phyloP scores from a whole-genome alignment of 768 basidiomycete species.

The Leccinum boreale region DNA sequence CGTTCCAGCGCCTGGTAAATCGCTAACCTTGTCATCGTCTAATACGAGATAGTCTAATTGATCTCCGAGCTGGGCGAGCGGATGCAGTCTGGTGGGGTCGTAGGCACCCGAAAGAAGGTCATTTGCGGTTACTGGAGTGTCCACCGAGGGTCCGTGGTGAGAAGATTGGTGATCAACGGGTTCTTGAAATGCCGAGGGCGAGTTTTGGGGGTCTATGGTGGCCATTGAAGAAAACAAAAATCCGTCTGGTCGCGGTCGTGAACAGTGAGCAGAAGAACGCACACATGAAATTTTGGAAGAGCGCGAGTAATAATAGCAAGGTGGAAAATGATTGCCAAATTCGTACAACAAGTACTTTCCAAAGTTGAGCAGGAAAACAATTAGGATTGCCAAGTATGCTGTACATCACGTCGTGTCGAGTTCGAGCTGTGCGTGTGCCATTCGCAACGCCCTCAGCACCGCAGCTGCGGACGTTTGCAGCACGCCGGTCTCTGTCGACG shows the following conservation, averaged over 20 bases:
- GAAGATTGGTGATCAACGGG: conserved; percentile 47
- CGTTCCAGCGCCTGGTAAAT: conserved; percentile 84
- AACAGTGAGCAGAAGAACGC: conserved; percentile 14
- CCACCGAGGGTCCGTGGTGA: conserved; percentile 38
- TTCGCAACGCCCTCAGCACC: conserved; percentile 22
- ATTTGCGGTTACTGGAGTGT: conserved; percentile 71
- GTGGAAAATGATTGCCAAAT: conserved; percentile 22
- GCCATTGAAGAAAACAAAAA: conserved; percentile 25
- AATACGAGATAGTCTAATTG: conserved; percentile 93
- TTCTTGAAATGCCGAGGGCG: conserved; percentile 41
- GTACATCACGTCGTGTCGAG: conserved; percentile 8
- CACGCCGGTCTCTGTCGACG: conserved; percentile 20
- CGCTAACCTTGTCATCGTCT: conserved; percentile 93
- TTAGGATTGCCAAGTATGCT: conserved; percentile 21
- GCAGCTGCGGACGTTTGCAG: conserved; percentile 22
- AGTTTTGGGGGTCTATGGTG: conserved; percentile 21
- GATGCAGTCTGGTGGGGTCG: conserved; percentile 91
- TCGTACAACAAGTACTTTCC: conserved; percentile 3
- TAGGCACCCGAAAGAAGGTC: conserved; percentile 86
- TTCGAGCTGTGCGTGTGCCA: conserved; percentile 10
- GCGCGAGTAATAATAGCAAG: conserved; percentile 14
- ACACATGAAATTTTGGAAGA: conserved; percentile 30
- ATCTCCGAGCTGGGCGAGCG: conserved; percentile 87
- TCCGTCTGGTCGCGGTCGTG: conserved; percentile 17
- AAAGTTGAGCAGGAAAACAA: conserved; percentile 26